Percentiles rank a stretch among this genome's conserved stretches.
Conservation (phyloP, 2,329 filamentous ascomycete genomes). For the Emergomyces orientalis region DNA sequence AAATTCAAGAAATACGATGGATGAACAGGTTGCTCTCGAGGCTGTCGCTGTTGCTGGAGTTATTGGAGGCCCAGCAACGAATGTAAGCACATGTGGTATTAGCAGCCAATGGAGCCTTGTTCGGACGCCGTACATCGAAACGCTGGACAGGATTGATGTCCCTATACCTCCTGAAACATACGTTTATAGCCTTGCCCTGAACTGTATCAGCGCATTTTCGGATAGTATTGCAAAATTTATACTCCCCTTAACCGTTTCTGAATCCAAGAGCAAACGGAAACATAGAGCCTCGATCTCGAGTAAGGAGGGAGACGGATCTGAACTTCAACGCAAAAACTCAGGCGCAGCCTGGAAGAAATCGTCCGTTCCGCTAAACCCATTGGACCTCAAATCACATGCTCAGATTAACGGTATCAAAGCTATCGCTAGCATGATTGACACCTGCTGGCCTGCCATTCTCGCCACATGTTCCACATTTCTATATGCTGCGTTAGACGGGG, state of each 20-base stretch:
- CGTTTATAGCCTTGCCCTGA: constrained; percentile 77
- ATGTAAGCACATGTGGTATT: constrained; percentile 62
- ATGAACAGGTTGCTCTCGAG: constrained; percentile 82
- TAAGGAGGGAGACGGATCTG: constrained; percentile 30
- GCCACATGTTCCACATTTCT: constrained; percentile 93
- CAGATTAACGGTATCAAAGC: constrained; percentile 61
- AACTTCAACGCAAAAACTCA: constrained; percentile 21
- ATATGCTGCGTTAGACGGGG: constrained; percentile 80
- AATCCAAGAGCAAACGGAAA: constrained; percentile 47
- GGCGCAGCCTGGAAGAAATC: constrained; percentile 17
- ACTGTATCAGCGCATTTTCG: constrained; percentile 81
- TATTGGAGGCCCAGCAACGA: constrained; percentile 63
- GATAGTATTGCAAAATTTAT: constrained; percentile 91
- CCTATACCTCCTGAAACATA: constrained; percentile 84
- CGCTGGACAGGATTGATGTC: constrained; percentile 83
- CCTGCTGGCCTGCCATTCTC: constrained; percentile 91
- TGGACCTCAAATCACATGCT: constrained; percentile 64
- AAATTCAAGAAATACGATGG: constrained; percentile 48
- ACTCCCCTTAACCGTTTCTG: constrained; percentile 78
- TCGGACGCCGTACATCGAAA: constrained; percentile 80
- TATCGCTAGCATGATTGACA: constrained; percentile 73
- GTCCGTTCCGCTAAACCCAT: constrained; percentile 64
- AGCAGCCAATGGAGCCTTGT: constrained; percentile 87
- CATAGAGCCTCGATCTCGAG: constrained; percentile 26
- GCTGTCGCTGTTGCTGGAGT: constrained; percentile 80